These are phyloP conservation scores for Sporormia fimetaria DNA, from an alignment of 495 filamentous ascomycete species.

Conservation along the genomic window DNA sequence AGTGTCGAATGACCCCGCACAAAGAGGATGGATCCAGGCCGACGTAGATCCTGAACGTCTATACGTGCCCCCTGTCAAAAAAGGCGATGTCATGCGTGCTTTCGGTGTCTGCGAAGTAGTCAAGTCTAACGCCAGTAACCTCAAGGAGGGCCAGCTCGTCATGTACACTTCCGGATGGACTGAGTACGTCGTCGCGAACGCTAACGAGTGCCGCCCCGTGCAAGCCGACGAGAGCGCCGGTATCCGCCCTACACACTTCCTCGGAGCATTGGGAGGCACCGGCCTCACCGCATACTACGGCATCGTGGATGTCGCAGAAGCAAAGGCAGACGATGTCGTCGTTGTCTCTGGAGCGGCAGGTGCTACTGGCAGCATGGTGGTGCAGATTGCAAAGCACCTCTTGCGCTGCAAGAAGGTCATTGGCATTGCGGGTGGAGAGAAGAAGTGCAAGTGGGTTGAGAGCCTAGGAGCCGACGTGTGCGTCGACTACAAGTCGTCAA, in stretches of 20 bases:
- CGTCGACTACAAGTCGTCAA: conserved; percentile 52
- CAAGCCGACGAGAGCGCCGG: conserved; percentile 27
- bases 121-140: conserved; percentile 32
- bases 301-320: conserved; percentile 34
- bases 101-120: conserved; percentile 45
- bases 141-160: conserved; percentile 36
- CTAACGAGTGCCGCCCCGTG: conserved; percentile 27
- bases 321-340: conserved; percentile 33
- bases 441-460: conserved; percentile 53
- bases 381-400: conserved; percentile 45
- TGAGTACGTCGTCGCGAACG: conserved; percentile 40
- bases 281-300: conserved; percentile 46
- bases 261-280: conserved; percentile 41
- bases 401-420: conserved; percentile 44
- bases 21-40: conserved; percentile 63
- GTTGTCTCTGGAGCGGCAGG: conserved; percentile 43
- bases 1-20: conserved; percentile 71
- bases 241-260: conserved; percentile 36
- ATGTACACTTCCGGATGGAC: conserved; percentile 37
- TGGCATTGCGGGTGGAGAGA: conserved; percentile 54
- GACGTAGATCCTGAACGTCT: conserved; percentile 40
- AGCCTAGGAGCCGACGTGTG: conserved; percentile 54
- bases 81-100: conserved; percentile 59
- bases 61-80: conserved; percentile 55
- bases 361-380: conserved; percentile 38